Conservation (phyloP, 192 early-diverging fungal genomes). For the Gonapodya sp. region DNA sequence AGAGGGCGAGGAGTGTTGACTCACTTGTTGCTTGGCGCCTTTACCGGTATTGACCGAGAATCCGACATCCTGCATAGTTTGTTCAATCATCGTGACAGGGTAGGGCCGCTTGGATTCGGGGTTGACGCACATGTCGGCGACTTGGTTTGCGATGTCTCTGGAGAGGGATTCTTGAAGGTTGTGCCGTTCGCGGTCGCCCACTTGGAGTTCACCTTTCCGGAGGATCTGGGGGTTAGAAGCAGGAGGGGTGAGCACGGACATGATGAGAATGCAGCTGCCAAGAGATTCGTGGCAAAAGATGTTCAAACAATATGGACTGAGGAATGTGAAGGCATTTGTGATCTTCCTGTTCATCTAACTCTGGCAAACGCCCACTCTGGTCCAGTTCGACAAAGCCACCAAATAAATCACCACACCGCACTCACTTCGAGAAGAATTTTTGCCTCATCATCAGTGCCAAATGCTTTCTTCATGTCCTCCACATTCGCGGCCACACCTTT, state of each 20-base stretch:
- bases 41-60: slow-evolving; percentile 80
- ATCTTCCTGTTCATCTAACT: no score
- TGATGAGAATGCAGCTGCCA: not conserved
- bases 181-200: slow-evolving; percentile 90
- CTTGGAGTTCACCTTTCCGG: slow-evolving; percentile 92
- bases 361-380: no score
- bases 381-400: not conserved
- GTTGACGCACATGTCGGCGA: slow-evolving; percentile 92
- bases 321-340: no score
- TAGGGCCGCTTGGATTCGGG: slow-evolving; percentile 90
- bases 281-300: no score
- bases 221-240: slow-evolving; percentile 61
- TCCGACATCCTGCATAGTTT: slow-evolving; percentile 90
- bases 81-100: slow-evolving; percentile 96
- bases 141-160: slow-evolving; percentile 90
- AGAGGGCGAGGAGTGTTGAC: not conserved
- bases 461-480: slow-evolving; percentile 77
- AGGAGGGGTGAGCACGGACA: not conserved
- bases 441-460: slow-evolving; percentile 74
- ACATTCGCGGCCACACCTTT: slow-evolving; percentile 91
- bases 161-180: slow-evolving; percentile 71
- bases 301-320: no score
- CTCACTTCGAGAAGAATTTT: slow-evolving; percentile 56
- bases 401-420: not conserved
- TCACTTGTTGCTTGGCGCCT: slow-evolving; percentile 76